Evolutionary conservation across 2,329 filamentous ascomycete species (phyloP).

Genomic region (Penicillium sp.): DNA sequence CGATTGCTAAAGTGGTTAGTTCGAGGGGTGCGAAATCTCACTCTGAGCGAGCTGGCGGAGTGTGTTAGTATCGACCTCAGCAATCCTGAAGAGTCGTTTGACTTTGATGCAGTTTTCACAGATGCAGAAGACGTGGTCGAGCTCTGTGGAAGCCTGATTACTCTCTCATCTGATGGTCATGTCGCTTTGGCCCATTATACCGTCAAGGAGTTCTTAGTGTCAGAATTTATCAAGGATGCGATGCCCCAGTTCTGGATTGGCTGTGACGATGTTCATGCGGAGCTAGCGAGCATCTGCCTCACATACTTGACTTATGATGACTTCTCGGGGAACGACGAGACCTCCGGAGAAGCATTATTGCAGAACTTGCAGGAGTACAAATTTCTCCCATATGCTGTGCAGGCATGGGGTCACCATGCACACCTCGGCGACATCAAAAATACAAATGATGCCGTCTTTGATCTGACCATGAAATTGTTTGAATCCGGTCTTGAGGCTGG

Average conservation of each 20-base stretch:
- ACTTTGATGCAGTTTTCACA: conserved; percentile 1
- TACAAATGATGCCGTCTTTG: not conserved
- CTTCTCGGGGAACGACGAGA: not conserved
- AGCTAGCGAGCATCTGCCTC: not conserved
- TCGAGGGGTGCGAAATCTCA: not conserved
- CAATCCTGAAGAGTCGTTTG: not conserved
- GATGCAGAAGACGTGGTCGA: not conserved
- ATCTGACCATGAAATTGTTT: not conserved
- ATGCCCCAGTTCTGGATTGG: not conserved
- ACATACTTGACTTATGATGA: not conserved
- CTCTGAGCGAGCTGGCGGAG: not conserved
- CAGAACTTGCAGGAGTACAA: not conserved
- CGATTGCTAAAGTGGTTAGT: not conserved
- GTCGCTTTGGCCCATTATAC: not conserved
- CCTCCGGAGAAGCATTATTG: not conserved
- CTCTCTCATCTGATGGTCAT: not conserved
- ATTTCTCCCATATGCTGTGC: not conserved
- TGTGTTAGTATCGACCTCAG: not conserved
- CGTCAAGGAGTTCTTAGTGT: not conserved
- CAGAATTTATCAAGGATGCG: not conserved
- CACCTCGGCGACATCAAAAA: not conserved
- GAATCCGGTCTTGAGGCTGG: not conserved
- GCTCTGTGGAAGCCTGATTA: not conserved
- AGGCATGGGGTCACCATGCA: not conserved
- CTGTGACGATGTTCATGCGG: not conserved